phyloP scores from a whole-genome alignment of 805 yeast species.

The Ogataea pignaliae region DNA sequence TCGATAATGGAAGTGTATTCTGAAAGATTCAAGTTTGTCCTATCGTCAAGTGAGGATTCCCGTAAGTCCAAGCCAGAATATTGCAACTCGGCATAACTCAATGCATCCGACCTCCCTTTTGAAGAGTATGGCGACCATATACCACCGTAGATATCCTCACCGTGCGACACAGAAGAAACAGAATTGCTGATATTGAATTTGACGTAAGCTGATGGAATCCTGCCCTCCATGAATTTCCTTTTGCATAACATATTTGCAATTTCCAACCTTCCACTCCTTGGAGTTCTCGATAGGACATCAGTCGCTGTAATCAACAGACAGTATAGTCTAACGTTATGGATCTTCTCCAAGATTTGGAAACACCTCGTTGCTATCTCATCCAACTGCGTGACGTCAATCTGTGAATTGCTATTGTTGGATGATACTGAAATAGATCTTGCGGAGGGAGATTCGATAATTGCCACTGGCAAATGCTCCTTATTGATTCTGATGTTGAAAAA shows the following conservation, averaged over 20 bases:
- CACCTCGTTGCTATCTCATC: conserved; percentile 46
- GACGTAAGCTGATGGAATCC: conserved; percentile 73
- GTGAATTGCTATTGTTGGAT: conserved; percentile 2
- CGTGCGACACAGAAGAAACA: conserved; percentile 62
- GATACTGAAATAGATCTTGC: conserved; percentile 8
- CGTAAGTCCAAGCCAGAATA: conserved; percentile 78
- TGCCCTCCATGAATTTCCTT: conserved; percentile 71
- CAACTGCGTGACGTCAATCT: conserved; percentile 34
- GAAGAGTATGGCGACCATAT: conserved; percentile 81
- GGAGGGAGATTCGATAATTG: conserved; percentile 60
- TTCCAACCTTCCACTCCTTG: conserved; percentile 82
- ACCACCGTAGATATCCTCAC: conserved; percentile 75
- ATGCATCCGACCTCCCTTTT: conserved; percentile 51
- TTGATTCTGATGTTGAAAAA: conserved; percentile 82
- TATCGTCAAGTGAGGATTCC: conserved; percentile 69
- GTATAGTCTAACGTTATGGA: conserved; percentile 72
- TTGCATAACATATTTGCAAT: conserved; percentile 88
- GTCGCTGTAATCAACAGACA: conserved; percentile 80
- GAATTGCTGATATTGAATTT: conserved; percentile 69
- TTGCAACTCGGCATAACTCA: conserved; percentile 67
- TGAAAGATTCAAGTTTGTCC: conserved; percentile 68
- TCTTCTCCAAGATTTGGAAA: conserved; percentile 42
- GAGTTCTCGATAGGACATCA: conserved; percentile 77
- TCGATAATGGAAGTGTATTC: conserved; percentile 70
- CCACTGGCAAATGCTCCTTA: conserved; percentile 78